These are phyloP conservation scores for Arachis stenosperma DNA, from an alignment of 306 rosid genomes.

Conservation along the genomic window DNA sequence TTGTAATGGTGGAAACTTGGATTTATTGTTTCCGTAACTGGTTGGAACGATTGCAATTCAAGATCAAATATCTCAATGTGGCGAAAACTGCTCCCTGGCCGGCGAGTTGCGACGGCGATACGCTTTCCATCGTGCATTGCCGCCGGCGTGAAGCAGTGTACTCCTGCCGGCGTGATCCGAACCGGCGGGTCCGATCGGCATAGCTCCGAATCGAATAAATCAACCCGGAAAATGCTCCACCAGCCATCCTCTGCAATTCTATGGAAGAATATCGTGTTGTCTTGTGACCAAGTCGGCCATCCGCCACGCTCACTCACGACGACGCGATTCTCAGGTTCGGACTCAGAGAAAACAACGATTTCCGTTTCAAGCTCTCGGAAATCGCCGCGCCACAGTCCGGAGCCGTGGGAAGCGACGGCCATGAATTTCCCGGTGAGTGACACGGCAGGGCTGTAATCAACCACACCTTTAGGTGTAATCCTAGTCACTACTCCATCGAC, in stretches of 20 bases:
- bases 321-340: conserved; percentile 44
- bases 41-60: conserved; percentile 45
- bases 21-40: conserved; percentile 53
- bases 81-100: conserved; percentile 48
- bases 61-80: conserved; percentile 72
- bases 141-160: conserved; percentile 87
- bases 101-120: conserved; percentile 76
- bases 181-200: conserved; percentile 23
- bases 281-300: conserved; percentile 91
- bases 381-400: conserved; percentile 71
- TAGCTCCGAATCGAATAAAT: conserved; percentile 35
- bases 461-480: conserved; percentile 58
- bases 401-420: conserved; percentile 80
- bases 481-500: conserved; percentile 23
- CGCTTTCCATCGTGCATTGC: conserved; percentile 61
- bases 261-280: conserved; percentile 67
- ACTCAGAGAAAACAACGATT: conserved; percentile 54
- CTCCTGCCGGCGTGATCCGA: conserved; percentile 72
- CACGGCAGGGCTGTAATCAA: conserved; percentile 74
- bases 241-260: conserved; percentile 71
- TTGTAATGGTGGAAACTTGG: conserved; percentile 77
- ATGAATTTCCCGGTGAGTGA: conserved; percentile 62
- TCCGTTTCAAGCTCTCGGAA: conserved; percentile 64
- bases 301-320: conserved; percentile 63
- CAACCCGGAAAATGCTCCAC: conserved; percentile 79